These are phyloP conservation scores for Leucosporidium creatinivorum DNA, from an alignment of 768 basidiomycete species.

Conservation along the genomic window DNA sequence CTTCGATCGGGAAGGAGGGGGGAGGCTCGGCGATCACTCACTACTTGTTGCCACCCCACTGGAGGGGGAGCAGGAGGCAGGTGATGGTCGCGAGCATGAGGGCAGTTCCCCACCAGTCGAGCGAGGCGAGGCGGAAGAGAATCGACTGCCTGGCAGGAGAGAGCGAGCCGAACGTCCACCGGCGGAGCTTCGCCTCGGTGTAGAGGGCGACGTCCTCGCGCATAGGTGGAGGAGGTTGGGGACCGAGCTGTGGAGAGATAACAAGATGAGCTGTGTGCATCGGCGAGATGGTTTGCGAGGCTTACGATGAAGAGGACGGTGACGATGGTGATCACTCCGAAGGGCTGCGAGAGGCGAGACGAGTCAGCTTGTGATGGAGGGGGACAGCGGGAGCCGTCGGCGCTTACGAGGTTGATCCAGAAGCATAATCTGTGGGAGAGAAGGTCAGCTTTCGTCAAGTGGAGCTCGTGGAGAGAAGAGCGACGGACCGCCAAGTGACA, in stretches of 20 bases:
- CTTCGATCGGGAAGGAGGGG: constrained; percentile 47
- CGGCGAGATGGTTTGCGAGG: no score
- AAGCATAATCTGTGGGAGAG: not conserved
- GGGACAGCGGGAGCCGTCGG: no score
- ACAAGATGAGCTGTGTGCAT: constrained; percentile 21
- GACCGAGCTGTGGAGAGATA: not conserved
- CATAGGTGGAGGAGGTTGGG: not conserved
- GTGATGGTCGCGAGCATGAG: constrained; percentile 45
- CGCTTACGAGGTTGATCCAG: constrained; percentile 7
- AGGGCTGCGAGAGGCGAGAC: not conserved
- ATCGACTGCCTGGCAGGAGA: constrained; percentile 5
- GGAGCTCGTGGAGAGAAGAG: not conserved
- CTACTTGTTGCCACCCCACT: constrained; percentile 50
- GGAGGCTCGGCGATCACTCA: not conserved
- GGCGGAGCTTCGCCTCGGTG: constrained; percentile 20
- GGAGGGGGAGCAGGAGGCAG: constrained; percentile 47
- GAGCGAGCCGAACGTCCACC: constrained; percentile 16
- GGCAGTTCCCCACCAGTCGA: constrained; percentile 46
- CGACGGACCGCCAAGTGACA: constrained; percentile 66
- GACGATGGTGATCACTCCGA: constrained; percentile 23
- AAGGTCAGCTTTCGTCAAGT: not conserved
- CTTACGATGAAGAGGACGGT: constrained; percentile 20
- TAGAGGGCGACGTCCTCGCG: not conserved
- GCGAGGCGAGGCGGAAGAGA: constrained; percentile 21
- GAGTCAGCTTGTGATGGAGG: no score